Percentiles rank a stretch among this genome's conserved stretches.
Conservation (phyloP, 2,329 filamentous ascomycete genomes). For the Colletotrichum sp. region DNA sequence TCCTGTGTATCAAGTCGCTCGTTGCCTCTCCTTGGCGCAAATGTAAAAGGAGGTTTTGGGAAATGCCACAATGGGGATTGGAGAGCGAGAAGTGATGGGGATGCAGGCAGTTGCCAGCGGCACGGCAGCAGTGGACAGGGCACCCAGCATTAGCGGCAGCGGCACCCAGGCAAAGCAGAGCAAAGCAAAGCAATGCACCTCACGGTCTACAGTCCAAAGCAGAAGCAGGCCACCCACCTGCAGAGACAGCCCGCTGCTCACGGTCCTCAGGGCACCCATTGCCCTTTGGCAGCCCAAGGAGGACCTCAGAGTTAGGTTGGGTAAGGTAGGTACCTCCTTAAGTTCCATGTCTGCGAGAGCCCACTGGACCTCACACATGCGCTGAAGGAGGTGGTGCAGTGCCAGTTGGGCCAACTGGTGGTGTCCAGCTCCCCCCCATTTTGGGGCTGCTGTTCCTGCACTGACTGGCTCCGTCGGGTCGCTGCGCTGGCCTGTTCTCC, state of each 20-base stretch:
- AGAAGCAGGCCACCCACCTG: neutral
- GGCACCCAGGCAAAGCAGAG: neutral
- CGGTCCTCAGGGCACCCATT: neutral
- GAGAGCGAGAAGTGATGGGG: neutral
- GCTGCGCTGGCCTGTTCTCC: slow-evolving; percentile 14
- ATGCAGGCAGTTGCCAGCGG: neutral
- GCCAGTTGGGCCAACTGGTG: neutral
- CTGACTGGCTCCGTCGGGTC: slow-evolving; percentile 13
- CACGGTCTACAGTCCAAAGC: neutral
- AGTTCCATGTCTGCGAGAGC: neutral
- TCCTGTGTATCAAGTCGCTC: neutral
- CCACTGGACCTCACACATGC: neutral
- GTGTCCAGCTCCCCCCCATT: neutral
- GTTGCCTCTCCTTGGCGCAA: neutral
- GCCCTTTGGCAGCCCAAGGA: neutral
- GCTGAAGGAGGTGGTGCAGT: neutral
- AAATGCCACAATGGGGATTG: neutral
- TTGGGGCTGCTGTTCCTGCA: slow-evolving; percentile 18
- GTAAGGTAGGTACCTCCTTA: neutral
- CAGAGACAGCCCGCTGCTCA: neutral
- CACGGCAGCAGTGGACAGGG: neutral
- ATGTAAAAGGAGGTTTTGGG: slow-evolving; percentile 4
- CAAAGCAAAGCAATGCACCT: slow-evolving; percentile 9
- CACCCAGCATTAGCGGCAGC: neutral
- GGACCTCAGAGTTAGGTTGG: neutral